Evolutionary conservation across 352 stramenopile species (phyloP), one percentile per base, ranked within the genome.

Genomic region (Thalassiosira oceanica): DNA sequence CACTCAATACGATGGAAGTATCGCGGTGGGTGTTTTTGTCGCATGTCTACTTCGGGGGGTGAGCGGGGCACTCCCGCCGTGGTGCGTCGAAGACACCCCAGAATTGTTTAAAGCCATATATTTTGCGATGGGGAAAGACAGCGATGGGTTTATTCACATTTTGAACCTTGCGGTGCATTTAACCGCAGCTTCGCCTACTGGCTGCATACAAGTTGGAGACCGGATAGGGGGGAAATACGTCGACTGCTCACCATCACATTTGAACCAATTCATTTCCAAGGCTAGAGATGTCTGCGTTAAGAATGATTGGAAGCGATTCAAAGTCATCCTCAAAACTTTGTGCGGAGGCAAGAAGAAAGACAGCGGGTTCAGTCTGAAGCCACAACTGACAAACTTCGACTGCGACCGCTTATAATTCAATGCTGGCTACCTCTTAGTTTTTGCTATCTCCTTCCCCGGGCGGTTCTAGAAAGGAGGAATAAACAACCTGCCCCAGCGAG

Each of bases 311-410:
- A 82, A 73, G 33, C 52, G 73, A 33, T 36, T 90, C 27, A 90
- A 90, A 51, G 46, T 74, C 8, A 51, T 83, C 2, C 46, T 90
- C 11, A 90, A 90, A 48, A 31, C 72, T 60, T 61, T 60, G 23
- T 87, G 76, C 58, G 83, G 83, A 20, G 83, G 83, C 8, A 90
- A 90, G 53, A 90, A 90, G 50, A 90, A 86, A 48, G 83, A 79
- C 33, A 74, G 74, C 20, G 83, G 81, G 48, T 90, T 86, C 43
- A 79, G 79, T 27, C 61, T 85, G 20, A 86, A 83, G 51, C 80
- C 83, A 16, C 77, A 70, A 20, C 61, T 70, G 20, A 88, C 78
- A 15, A 74, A 33, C 21, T 88, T 75, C 71, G 72, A 85, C 10
- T 80, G 83, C 52, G 77, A 88, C 50, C 63, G 83, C 39, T 36